phyloP scores from a whole-genome alignment of 2,329 filamentous ascomycete species.

The Kalaharituber pfeilii region DNA sequence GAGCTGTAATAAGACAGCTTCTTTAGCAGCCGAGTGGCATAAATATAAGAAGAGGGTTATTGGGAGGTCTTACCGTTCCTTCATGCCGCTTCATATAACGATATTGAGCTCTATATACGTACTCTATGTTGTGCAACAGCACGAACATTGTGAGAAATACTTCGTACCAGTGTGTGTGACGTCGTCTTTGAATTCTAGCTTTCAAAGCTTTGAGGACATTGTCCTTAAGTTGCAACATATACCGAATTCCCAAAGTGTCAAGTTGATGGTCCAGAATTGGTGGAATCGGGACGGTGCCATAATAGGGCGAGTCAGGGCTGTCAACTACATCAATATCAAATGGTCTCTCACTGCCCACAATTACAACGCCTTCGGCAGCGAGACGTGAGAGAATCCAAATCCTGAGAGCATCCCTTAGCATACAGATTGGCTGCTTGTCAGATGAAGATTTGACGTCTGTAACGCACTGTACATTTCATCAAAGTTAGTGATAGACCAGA shows the following conservation, averaged over 20 bases:
- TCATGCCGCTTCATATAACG: not conserved
- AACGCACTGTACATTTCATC: not conserved
- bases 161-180: not conserved
- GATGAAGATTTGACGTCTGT: no score
- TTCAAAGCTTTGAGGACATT: not conserved
- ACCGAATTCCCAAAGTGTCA: not conserved
- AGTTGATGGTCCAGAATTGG: not conserved
- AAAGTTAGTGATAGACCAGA: not conserved
- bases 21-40: no score
- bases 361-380: not conserved
- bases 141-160: not conserved
- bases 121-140: not conserved
- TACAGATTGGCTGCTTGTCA: not conserved
- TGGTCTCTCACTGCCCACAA: not conserved
- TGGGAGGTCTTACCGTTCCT: not conserved
- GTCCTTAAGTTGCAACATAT: not conserved
- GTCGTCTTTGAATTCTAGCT: not conserved
- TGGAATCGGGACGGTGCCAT: not conserved
- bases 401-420: not conserved
- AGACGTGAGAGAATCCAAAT: not conserved
- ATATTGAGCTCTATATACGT: not conserved
- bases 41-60: no score
- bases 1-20: not conserved
- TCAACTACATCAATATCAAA: not conserved
- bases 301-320: not conserved